A percentile compares a stretch with the other conserved stretches of the same genome.
Conservation (phyloP, 805 yeast genomes). For the Myxozyma sirexii region DNA sequence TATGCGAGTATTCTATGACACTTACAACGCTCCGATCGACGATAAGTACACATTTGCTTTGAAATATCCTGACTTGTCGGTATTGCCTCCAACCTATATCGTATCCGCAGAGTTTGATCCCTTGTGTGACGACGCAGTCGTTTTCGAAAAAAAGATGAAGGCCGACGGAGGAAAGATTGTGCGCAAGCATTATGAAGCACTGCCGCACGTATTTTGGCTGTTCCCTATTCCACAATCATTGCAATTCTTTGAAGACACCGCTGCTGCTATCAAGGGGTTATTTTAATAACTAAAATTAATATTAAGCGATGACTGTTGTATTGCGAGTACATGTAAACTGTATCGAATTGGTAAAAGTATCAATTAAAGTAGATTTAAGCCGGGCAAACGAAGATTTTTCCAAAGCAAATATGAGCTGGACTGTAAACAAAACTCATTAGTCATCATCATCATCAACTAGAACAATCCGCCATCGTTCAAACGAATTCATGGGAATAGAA, state of each 20-base stretch:
- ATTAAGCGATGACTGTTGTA: too few species aligned
- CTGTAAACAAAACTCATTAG: too few species aligned
- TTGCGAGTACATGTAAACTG: neutral
- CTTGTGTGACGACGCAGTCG: constrained; percentile 2
- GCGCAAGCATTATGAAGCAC: neutral
- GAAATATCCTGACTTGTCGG: constrained; percentile 7
- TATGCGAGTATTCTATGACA: constrained; percentile 11
- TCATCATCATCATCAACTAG: too few species aligned
- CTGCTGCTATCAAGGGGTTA: constrained; percentile 3
- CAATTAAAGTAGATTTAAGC: too few species aligned
- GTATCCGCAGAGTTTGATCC: constrained; percentile 22
- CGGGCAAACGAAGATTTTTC: too few species aligned
- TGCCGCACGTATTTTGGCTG: constrained; percentile 21
- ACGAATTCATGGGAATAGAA: too few species aligned
- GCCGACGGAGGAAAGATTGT: neutral
- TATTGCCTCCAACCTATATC: constrained; percentile 4
- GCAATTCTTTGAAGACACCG: constrained; percentile 16
- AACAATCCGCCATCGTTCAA: too few species aligned
- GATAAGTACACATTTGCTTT: constrained; percentile 11
- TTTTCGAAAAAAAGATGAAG: neutral
- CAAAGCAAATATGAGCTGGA: too few species aligned
- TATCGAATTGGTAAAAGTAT: too few species aligned
- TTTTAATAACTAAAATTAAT: too few species aligned
- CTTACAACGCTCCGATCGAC: constrained; percentile 14
- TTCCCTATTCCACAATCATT: constrained; percentile 12